These are phyloP conservation scores for Abrus pulchellus DNA, from an alignment of 306 rosid species.

Conservation along the genomic window DNA sequence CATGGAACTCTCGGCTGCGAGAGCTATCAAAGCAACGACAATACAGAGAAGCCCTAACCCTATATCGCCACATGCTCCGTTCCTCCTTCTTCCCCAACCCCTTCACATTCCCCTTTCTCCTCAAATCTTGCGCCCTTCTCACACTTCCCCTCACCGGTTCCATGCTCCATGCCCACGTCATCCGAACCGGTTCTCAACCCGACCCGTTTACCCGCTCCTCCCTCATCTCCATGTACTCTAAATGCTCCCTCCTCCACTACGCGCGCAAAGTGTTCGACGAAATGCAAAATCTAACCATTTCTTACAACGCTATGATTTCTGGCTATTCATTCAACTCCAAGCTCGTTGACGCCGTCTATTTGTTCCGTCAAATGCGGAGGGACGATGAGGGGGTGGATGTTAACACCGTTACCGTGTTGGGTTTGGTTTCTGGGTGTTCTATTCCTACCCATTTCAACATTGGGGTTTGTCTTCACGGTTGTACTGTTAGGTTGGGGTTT, in stretches of 20 bases:
- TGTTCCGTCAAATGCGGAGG: slow-evolving; percentile 68
- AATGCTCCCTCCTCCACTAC: slow-evolving; percentile 38
- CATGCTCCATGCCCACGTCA: slow-evolving; percentile 75
- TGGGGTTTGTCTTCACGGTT: slow-evolving; percentile 70
- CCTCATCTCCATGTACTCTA: slow-evolving; percentile 72
- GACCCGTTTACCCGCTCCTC: slow-evolving; percentile 86
- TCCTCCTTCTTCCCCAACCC: slow-evolving; percentile 70
- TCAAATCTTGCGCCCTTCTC: slow-evolving; percentile 86
- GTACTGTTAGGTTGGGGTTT: slow-evolving; percentile 61
- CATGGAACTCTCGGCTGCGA: slow-evolving; percentile 77
- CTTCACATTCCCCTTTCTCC: slow-evolving; percentile 84
- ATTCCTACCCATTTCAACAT: slow-evolving; percentile 54
- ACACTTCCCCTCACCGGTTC: slow-evolving; percentile 65
- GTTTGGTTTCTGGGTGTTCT: slow-evolving; percentile 68
- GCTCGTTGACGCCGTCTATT: slow-evolving; percentile 51
- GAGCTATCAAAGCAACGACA: slow-evolving; percentile 72
- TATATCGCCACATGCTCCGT: slow-evolving; percentile 83
- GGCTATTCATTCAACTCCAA: slow-evolving; percentile 66
- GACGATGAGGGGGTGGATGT: slow-evolving; percentile 50
- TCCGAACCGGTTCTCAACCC: slow-evolving; percentile 71
- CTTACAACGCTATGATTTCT: slow-evolving; percentile 82
- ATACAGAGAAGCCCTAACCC: slow-evolving; percentile 66
- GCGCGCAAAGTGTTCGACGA: slow-evolving; percentile 88
- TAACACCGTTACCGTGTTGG: slow-evolving; percentile 75
- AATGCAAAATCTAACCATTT: slow-evolving; percentile 57